Percentiles rank a stretch among this genome's conserved stretches.
Conservation (phyloP, 768 basidiomycete species). For the Mycena maculata region DNA sequence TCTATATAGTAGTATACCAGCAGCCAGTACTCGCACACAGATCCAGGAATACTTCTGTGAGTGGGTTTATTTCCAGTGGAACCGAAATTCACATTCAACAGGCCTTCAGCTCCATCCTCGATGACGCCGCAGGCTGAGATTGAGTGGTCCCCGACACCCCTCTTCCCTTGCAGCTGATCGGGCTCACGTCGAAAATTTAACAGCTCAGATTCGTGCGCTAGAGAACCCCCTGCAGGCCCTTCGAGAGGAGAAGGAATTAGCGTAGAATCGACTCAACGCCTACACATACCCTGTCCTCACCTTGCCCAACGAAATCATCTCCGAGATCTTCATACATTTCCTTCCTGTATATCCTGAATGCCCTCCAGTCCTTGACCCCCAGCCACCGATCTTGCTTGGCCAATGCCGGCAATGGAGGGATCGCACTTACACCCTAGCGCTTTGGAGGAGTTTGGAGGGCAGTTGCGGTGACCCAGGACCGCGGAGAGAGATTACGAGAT, state of each 20-base stretch:
- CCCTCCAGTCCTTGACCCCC: not conserved
- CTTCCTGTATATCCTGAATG: constrained; percentile 1
- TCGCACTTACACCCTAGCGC: not conserved
- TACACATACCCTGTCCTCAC: constrained; percentile 12
- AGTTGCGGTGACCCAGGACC: not conserved
- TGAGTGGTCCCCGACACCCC: no score
- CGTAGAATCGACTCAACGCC: constrained; percentile 1
- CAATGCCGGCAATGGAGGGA: constrained; percentile 7
- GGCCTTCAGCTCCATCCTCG: no score
- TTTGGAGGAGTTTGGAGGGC: constrained; percentile 19
- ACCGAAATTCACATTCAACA: no score
- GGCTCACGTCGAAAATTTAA: not conserved
- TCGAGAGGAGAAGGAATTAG: not conserved
- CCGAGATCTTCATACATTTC: constrained; percentile 11
- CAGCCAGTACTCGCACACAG: no score
- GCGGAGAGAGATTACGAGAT: not conserved
- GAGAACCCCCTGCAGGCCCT: not conserved
- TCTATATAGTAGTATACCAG: no score
- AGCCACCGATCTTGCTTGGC: not conserved
- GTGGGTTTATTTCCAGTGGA: no score
- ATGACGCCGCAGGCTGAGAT: no score
- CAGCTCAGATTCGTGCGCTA: not conserved
- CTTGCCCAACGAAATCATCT: constrained; percentile 1
- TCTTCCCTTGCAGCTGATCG: not conserved
- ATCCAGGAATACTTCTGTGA: no score